Evolutionary conservation across 2,329 filamentous ascomycete genomes (phyloP), one percentile per base, ranked within the genome.

Genomic region (Neoscytalidium dimidiatum): DNA sequence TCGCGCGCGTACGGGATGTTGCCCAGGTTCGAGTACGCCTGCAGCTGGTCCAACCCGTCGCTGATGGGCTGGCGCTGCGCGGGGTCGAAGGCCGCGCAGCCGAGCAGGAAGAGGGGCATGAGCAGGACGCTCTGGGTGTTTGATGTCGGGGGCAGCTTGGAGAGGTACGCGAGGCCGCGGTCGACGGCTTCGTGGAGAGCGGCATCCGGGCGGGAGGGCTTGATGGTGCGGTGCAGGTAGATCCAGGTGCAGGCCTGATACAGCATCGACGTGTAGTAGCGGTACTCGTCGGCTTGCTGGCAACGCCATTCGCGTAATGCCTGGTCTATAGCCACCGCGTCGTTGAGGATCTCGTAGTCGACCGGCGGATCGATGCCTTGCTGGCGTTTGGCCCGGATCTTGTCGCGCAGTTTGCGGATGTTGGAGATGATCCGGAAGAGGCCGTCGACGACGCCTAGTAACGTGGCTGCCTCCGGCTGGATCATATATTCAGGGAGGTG

Each of bases 361-460:
- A 94, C 88, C 0, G 86, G 83, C 0, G 90, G 91, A 60, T 92
- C 88, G 2, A 86, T 78, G 3, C 86, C 80, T 62, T 84, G 68
- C 46, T 83, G 79, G 69, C 92, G 88, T 60, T 92, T 88, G 33
- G 82, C 80, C 5, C 93, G 86, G 67, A 96, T 90, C 2, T 83
- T 84, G 75, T 94, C 90, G 46, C 92, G 86, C 41, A 97, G 85
- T 13, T 86, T 85, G 1, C 91, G 92, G 66, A 96, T 94, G 71
- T 91, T 87, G 7, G 90, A 89, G 31, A 97, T 88, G 72, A 91
- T 89, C 35, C 86, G 84, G 73, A 96, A 93, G 1, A 97, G 81
- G 1, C 92, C 92, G 71, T 97, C 92, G 44, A 90, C 88, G 28
- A 96, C 89, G 23, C 93, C 93, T 5, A 96, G 82, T 4, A 96